phyloP scores from a whole-genome alignment of 176 grass and related monocot species.

The Avena sativa region DNA sequence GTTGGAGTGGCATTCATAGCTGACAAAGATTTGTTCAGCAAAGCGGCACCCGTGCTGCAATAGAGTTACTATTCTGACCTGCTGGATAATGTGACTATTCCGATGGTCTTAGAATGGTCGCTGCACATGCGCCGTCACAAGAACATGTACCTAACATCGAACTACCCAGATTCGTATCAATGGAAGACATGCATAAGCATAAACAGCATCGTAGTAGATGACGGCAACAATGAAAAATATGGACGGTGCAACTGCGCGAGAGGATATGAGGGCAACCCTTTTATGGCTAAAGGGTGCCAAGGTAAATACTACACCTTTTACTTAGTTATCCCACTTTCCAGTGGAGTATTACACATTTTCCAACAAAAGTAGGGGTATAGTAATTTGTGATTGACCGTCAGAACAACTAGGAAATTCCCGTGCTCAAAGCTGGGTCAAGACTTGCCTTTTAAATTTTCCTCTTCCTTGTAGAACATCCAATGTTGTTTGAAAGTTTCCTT shows the following conservation, averaged over 20 bases:
- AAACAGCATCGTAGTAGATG: neutral
- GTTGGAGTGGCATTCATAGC: neutral
- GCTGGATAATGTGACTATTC: neutral
- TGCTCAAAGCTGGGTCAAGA: neutral
- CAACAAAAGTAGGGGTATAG: neutral
- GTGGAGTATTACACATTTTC: neutral
- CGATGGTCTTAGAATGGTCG: neutral
- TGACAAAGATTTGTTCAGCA: neutral
- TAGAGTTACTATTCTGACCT: too few species aligned
- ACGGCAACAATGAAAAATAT: too few species aligned
- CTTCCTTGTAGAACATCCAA: neutral
- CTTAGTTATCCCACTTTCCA: neutral
- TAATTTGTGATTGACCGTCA: neutral
- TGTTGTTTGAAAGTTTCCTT: neutral
- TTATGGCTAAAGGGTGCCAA: neutral
- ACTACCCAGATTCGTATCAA: too few species aligned
- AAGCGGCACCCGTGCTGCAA: neutral
- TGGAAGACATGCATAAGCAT: neutral
- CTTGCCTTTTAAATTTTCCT: neutral
- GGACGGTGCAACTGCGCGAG: neutral
- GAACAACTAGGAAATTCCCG: neutral
- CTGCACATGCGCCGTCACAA: neutral
- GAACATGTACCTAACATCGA: neutral
- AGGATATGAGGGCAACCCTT: neutral
- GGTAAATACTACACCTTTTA: neutral